These are phyloP conservation scores for Aspergillus flavus DNA, from an alignment of 2,329 filamentous ascomycete genomes.

Conservation along the genomic window DNA sequence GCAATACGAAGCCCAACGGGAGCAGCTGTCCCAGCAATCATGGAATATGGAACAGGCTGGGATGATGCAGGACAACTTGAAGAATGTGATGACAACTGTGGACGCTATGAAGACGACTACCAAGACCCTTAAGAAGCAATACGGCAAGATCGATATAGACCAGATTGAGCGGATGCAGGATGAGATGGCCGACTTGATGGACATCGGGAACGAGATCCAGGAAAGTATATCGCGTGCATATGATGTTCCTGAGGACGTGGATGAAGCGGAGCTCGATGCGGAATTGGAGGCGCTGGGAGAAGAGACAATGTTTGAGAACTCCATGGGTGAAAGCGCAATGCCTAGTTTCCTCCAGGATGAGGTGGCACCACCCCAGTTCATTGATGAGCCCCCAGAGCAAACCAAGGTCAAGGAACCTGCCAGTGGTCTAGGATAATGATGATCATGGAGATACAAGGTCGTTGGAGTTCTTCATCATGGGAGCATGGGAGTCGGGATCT, in stretches of 20 bases:
- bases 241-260: conserved; percentile 94
- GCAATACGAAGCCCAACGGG: conserved; percentile 89
- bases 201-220: conserved; percentile 97
- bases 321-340: conserved; percentile 62
- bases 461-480: conserved; percentile 16
- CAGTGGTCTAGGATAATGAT: conserved; percentile 39
- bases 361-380: conserved; percentile 77
- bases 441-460: conserved; percentile 4
- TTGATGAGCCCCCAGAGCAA: conserved; percentile 82
- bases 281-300: conserved; percentile 93
- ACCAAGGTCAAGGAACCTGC: conserved; percentile 82
- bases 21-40: conserved; percentile 89
- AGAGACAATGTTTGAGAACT: conserved; percentile 84
- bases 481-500: conserved; percentile 23
- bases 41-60: conserved; percentile 99
- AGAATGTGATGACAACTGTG: conserved; percentile 97
- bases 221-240: conserved; percentile 90
- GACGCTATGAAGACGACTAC: conserved; percentile 97
- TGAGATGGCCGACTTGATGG: conserved; percentile 97
- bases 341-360: conserved; percentile 91
- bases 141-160: conserved; percentile 95
- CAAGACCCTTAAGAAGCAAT: conserved; percentile 88
- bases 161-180: conserved; percentile 98
- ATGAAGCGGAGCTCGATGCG: conserved; percentile 93
- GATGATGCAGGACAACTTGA: conserved; percentile 98